Percentiles rank a stretch among this genome's conserved stretches.
Evolutionary conservation across 352 stramenopile genomes (phyloP).

Genomic region (Globisporangium okanoganense): DNA sequence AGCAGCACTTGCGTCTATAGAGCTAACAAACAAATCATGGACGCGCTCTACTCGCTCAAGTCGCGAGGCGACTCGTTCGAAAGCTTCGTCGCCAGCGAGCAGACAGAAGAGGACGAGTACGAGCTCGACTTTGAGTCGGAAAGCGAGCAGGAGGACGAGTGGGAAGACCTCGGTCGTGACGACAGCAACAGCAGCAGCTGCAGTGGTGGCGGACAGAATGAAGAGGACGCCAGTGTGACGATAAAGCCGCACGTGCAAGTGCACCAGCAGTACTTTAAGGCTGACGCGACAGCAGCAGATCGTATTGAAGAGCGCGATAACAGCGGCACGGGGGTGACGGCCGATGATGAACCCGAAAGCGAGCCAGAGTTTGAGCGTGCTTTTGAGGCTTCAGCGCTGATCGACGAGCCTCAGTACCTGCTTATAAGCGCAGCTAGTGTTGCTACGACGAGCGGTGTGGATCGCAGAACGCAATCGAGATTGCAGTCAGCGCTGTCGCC

Average conservation of each 20-base stretch:
- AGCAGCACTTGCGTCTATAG: too few relatives aligned
- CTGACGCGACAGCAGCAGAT: background rate
- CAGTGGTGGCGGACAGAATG: background rate
- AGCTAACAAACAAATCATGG: too few relatives aligned
- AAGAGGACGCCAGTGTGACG: background rate
- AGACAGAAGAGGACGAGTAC: conserved; percentile 20
- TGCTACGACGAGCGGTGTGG: background rate
- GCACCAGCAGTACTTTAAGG: conserved; percentile 5
- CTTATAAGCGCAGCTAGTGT: too few relatives aligned
- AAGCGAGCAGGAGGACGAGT: conserved; percentile 26
- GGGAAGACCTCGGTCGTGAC: conserved; percentile 34
- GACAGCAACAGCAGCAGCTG: background rate
- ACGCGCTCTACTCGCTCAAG: conserved; percentile 6
- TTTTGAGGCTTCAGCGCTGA: background rate
- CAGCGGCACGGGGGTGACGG: background rate
- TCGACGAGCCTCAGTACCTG: too few relatives aligned
- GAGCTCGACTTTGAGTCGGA: conserved; percentile 16
- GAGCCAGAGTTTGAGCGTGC: background rate
- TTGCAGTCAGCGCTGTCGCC: background rate
- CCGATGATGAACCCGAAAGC: background rate
- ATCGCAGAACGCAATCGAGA: background rate
- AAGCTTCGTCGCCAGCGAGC: conserved; percentile 24
- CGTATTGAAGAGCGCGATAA: background rate
- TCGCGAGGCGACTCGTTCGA: conserved; percentile 27
- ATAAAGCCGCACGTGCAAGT: conserved; percentile 14